Evolutionary conservation across 805 yeast genomes (phyloP), one percentile per base, ranked within the genome.

Genomic region (Spathaspora hagerdaliae): DNA sequence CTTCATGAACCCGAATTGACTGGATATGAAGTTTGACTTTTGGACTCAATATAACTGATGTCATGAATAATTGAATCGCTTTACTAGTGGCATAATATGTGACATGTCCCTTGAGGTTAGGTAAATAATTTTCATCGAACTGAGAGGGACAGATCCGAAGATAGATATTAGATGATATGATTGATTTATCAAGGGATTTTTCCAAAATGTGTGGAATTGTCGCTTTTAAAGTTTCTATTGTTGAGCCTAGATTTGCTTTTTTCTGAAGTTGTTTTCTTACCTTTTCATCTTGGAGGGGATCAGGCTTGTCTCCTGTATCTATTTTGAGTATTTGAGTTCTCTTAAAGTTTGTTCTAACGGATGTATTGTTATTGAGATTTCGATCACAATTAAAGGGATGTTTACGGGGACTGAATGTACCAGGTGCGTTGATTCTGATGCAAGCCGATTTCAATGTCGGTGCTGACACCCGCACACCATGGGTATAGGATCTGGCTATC

Each of bases 121-220:
- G 90, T 11, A 82, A 52, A 47, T 73, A 74, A 0, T 81, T 73
- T 42, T 60, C 72, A 42, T 64, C 63, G 42, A 69, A 64, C 38
- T 77, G 74, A 1, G 74, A 64, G 0, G 90, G 90, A 33, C 82
- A 71, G 1, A 85, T 63, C 12, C 87, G 61, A 24, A 85, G 65
- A 6, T 71, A 59, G 1, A 85, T 66, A 24, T 77, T 66, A 1
- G 68, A 61, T 31, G 81, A 73, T 8, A 85, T 47, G 8, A 68
- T 54, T 4, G 61, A 61, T 15, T 69, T 58, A 6, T 82, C 78
- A 1, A 83, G 59, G 6, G 78, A 60, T 24, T 59, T 58, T 14
- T 67, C 65, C 6, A 84, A 60, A 27, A 84, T 55, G 40, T 69
- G 59, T 0, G 90, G 90, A 1, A 83, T 70, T 11, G 73, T 59